These are phyloP conservation scores for Penicillium arizonense DNA, from an alignment of 495 filamentous ascomycete species.

Conservation along the genomic window DNA sequence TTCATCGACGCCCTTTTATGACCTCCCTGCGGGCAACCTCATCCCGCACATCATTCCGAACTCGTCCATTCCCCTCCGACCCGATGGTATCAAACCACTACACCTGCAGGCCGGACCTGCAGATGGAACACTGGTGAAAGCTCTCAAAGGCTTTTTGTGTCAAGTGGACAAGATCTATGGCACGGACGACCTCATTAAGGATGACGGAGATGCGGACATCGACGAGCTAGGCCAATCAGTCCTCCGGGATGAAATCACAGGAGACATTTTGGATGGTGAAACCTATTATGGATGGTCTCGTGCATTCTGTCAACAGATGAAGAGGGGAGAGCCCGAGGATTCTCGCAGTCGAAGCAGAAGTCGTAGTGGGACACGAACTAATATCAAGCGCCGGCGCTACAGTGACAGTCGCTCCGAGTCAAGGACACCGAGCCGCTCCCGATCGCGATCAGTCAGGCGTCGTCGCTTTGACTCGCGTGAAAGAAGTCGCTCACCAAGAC, in stretches of 20 bases:
- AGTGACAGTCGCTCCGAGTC: conserved; percentile 45
- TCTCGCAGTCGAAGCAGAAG: conserved; percentile 27
- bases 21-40: conserved; percentile 81
- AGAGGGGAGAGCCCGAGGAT: conserved; percentile 46
- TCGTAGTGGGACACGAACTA: conserved; percentile 37
- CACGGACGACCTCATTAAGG: conserved; percentile 35
- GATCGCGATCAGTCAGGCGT: conserved; percentile 21
- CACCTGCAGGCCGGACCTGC: conserved; percentile 73
- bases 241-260: conserved; percentile 57
- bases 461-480: conserved; percentile 28
- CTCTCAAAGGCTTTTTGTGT: conserved; percentile 65
- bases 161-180: conserved; percentile 66
- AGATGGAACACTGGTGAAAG: conserved; percentile 58
- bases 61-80: conserved; percentile 68
- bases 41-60: conserved; percentile 76
- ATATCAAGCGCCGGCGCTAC: conserved; percentile 41
- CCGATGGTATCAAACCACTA: conserved; percentile 69
- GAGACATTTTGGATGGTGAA: conserved; percentile 59
- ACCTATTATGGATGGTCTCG: conserved; percentile 88
- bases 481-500: conserved; percentile 20
- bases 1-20: conserved; percentile 70
- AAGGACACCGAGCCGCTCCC: conserved; percentile 3
- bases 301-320: conserved; percentile 80
- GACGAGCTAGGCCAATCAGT: conserved; percentile 73
- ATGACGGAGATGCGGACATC: conserved; percentile 51